Base-by-base conservation (phyloP, 2,329 filamentous ascomycete species). In the Fusarium bactridioides region DNA sequence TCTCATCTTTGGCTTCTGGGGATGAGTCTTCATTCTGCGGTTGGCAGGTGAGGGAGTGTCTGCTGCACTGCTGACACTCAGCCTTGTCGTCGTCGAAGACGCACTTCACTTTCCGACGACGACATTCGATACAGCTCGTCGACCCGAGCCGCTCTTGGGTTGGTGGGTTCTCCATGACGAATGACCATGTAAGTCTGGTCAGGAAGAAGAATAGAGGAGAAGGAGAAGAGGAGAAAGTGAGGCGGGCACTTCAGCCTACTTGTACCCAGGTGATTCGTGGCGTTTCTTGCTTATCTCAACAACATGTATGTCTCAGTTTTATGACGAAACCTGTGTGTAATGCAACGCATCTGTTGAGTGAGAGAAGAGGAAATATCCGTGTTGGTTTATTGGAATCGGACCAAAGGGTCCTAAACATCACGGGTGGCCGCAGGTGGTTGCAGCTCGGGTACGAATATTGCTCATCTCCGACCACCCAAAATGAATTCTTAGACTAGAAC, bases 71-170 rank as follows among this genome's bases (percentile, higher is more conserved):
- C 81, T 81, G 74, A 84, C 87, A 57, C 80, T 76, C 25, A 59
- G 51, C 55, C 80, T 82, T 41, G 80, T 80, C n/a, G 78, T 67
- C 31, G 78, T 78, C 45, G 62, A 81, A 85, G 57, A 84, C 82
- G 76, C 86, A 87, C 58, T 82, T 81, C 33, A 86, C 84, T 77
- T 86, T 87, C 56, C 85, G 83, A 41, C 85, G 82, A 44, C 84
- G 82, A 64, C 86, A 86, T 81, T 81, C 81, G 33, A 74, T 67
- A 60, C 81, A 83, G 64, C 78, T 81, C 66, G 74, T 78, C 7
- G 78, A 82, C 19, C 81, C 80, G 7, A 78, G 65, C 7, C 79
- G 77, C 74, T 79, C 77, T 15, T 75, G 79, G 47, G 78, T 81
- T 15, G 60, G 43, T 13, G 40, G 44, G 4, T 33, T 38, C 23